phyloP scores from a whole-genome alignment of 371 early-diverging fungal genomes.

The Thermomucor indicae-seudaticae region DNA sequence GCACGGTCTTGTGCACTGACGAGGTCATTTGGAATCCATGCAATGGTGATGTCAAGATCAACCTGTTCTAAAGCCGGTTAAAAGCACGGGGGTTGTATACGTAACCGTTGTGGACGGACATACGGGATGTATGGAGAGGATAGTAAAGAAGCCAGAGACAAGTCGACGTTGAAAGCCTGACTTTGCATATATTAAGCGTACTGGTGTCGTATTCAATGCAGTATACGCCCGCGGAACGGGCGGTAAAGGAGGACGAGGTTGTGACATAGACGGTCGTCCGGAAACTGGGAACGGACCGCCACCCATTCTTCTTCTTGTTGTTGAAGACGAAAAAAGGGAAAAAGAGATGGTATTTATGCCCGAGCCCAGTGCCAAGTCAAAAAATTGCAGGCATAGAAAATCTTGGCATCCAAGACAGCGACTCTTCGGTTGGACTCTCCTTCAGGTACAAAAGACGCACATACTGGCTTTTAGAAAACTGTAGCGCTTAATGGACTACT shows the following conservation, averaged over 20 bases:
- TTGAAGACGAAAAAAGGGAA: neutral
- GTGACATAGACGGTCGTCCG: too few species aligned
- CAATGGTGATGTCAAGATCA: slow-evolving; percentile 14
- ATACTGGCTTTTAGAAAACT: too few species aligned
- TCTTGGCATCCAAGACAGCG: too few species aligned
- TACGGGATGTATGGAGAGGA: slow-evolving; percentile 8
- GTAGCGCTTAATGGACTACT: too few species aligned
- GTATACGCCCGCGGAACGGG: slow-evolving; percentile 5
- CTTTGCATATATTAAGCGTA: slow-evolving; percentile 36
- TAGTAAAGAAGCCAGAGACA: slow-evolving; percentile 18
- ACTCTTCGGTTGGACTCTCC: too few species aligned
- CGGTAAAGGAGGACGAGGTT: slow-evolving; percentile 8
- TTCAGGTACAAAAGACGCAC: too few species aligned
- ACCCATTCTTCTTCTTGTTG: slow-evolving; percentile 7
- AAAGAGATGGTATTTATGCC: neutral
- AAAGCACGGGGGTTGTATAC: too few species aligned
- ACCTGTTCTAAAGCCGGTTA: too few species aligned
- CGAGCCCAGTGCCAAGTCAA: slow-evolving; percentile 1
- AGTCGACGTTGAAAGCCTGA: slow-evolving; percentile 31
- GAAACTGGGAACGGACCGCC: slow-evolving; percentile 4
- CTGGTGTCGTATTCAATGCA: neutral
- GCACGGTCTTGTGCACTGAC: slow-evolving; percentile 24
- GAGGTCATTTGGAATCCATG: slow-evolving; percentile 42
- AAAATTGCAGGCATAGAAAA: too few species aligned
- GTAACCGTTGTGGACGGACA: too few species aligned